Evolutionary conservation across 73 alveolate genomes (phyloP).

Genomic region (Paramecium primaurelia): DNA sequence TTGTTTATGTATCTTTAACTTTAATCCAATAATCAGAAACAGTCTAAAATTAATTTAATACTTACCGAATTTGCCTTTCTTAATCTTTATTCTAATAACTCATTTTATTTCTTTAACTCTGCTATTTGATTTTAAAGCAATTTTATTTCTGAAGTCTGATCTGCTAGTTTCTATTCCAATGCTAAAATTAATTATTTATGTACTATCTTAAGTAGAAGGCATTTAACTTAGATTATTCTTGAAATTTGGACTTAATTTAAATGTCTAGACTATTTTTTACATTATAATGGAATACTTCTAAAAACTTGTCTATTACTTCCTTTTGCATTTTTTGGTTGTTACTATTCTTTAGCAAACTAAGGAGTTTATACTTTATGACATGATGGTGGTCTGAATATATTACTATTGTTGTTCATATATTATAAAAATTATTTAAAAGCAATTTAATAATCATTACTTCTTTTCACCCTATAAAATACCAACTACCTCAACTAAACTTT

Average conservation of each 20-base stretch:
- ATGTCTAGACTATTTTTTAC: neutral
- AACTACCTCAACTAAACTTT: neutral
- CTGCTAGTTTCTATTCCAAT: neutral
- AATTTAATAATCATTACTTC: neutral
- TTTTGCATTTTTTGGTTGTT: neutral
- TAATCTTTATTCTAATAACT: neutral
- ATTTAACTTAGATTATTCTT: neutral
- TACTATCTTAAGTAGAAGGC: neutral
- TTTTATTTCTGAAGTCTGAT: neutral
- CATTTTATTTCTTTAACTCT: conserved; percentile 27
- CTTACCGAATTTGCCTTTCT: conserved; percentile 10
- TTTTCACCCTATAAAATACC: neutral
- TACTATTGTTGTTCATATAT: conserved; percentile 2
- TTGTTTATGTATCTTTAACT: conserved; percentile 5
- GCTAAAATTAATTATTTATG: neutral
- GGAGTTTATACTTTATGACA: neutral
- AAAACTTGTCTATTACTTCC: neutral
- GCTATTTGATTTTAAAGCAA: conserved; percentile 4
- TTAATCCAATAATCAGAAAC: conserved; percentile 37
- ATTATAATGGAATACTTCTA: neutral
- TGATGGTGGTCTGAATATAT: neutral
- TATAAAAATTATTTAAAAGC: neutral
- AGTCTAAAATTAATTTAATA: neutral
- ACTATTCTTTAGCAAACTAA: neutral
- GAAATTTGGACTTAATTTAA: conserved; percentile 9